A percentile compares a stretch with the other conserved stretches of the same genome.
phyloP scores from a whole-genome alignment of 352 stramenopile genomes.

The Nothophytophthora sp. region DNA sequence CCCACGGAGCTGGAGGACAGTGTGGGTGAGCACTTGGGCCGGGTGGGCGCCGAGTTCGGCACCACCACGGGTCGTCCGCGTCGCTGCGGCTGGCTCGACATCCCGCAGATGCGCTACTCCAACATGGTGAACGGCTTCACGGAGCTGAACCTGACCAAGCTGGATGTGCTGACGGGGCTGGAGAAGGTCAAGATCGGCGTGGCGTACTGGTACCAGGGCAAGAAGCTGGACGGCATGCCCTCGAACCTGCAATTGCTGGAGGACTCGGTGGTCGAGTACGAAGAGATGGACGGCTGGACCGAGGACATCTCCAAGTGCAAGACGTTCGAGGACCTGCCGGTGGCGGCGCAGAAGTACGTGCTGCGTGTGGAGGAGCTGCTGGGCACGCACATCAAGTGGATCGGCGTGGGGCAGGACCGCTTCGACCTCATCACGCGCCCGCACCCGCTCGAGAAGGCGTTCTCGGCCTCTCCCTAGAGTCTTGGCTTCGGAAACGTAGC shows the following conservation, averaged over 20 bases:
- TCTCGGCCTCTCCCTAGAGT: constrained; percentile 25
- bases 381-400: constrained; percentile 98
- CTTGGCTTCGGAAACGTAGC: too few relatives aligned
- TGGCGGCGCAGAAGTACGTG: constrained; percentile 96
- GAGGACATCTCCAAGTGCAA: constrained; percentile 97
- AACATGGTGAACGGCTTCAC: constrained; percentile 96
- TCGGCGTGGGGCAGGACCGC: constrained; percentile 96
- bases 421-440: constrained; percentile 93
- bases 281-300: constrained; percentile 93
- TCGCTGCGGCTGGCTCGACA: constrained; percentile 99
- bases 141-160: constrained; percentile 98
- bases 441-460: constrained; percentile 79
- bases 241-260: constrained; percentile 93
- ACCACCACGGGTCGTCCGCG: constrained; percentile 97
- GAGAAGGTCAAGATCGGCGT: constrained; percentile 95
- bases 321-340: constrained; percentile 96
- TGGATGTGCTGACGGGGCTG: constrained; percentile 99
- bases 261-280: constrained; percentile 95
- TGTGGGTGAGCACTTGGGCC: constrained; percentile 90
- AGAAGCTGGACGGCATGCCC: constrained; percentile 95
- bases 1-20: constrained; percentile 96
- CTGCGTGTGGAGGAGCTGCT: constrained; percentile 96
- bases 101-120: constrained; percentile 95
- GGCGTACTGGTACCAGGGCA: constrained; percentile 95
- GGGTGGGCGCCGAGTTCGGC: constrained; percentile 96